Percentiles rank a stretch among this genome's conserved stretches.
phyloP scores from a whole-genome alignment of 2,329 filamentous ascomycete species.

The Clarireedia monteithiana region DNA sequence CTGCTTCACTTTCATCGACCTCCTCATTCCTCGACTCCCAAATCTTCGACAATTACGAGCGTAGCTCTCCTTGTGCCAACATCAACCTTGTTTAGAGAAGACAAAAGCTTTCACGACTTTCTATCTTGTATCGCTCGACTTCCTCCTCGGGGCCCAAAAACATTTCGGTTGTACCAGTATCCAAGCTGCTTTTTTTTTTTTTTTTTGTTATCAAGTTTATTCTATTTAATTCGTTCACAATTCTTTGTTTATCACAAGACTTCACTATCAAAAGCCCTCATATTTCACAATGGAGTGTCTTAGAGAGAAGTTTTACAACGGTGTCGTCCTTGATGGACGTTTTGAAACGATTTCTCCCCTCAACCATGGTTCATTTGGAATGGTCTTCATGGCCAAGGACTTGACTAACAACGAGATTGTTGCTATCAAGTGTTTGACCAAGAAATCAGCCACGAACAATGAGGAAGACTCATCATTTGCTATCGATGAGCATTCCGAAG shows the following conservation, averaged over 20 bases:
- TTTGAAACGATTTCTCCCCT: constrained; percentile 88
- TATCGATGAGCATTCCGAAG: constrained; percentile 76
- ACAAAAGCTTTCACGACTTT: constrained; percentile 28
- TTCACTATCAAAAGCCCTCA: not conserved
- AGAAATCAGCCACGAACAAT: constrained; percentile 55
- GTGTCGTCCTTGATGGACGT: constrained; percentile 77
- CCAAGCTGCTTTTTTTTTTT: constrained; percentile 14
- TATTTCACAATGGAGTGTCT: constrained; percentile 68
- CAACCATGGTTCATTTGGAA: constrained; percentile 97
- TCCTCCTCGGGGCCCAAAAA: constrained; percentile 24
- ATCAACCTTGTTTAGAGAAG: constrained; percentile 29
- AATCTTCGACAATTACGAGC: constrained; percentile 20
- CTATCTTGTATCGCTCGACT: constrained; percentile 21
- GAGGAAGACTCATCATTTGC: constrained; percentile 49
- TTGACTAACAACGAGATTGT: constrained; percentile 68
- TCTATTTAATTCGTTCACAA: constrained; percentile 17
- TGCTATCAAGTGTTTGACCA: constrained; percentile 94
- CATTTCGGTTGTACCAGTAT: constrained; percentile 29
- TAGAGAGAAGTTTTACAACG: constrained; percentile 71
- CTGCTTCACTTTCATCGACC: constrained; percentile 14
- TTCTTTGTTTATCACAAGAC: constrained; percentile 6
- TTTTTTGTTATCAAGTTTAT: constrained; percentile 12
- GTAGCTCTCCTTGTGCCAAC: constrained; percentile 26
- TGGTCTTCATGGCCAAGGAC: constrained; percentile 93
- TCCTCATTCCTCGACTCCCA: constrained; percentile 14